Base-by-base conservation (phyloP, 2,329 filamentous ascomycete genomes). In the Arachnopeziza araneosa region DNA sequence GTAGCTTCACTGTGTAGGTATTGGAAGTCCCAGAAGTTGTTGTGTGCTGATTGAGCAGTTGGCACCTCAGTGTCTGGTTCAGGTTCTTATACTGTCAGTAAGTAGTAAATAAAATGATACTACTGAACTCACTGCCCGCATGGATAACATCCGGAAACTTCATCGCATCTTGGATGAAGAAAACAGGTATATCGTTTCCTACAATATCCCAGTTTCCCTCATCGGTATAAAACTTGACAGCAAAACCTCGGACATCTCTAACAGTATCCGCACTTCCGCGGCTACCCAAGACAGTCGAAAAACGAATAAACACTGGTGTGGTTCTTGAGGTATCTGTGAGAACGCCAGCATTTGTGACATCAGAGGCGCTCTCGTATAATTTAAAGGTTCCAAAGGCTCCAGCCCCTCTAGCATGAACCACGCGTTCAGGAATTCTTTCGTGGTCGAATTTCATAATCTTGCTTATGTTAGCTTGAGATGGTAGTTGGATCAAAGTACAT, bases 161-260 rank as follows among this genome's bases (percentile, higher is more conserved):
- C 63, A 90, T 83, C 0, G 86, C 83, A 67, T 91, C 88, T 64
- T 90, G 87, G 61, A 91, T 89, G 73, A 90, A 90, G 74, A 90
- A 90, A 14, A 90, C 85, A 0, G 87, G 86, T 51, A 89, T 89
- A 65, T 90, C 85, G 74, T 91, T 91, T 36, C 86, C 87, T 1
- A 89, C 85, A 30, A 89, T 78, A 64, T 91, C 88, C 84, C 86
- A 90, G 66, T 90, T 91, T 3, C 89, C 89, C 68, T 93, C 89
- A 0, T 88, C 76, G 0, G 89, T 92, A 70, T 92, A 92, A 68
- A 90, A 85, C 73, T 90, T 91, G 63, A 90, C 75, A 0, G 90
- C 89, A 64, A 93, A 95, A 1, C 90, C 90, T 48, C 89, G 84
- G 1, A 92, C 88, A 77, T 95, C 90, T n/a, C 90, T 83, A 1